Evolutionary conservation across 495 filamentous ascomycete species (phyloP), one percentile per base, ranked within the genome.

Genomic region (Gamarada debralockiae): DNA sequence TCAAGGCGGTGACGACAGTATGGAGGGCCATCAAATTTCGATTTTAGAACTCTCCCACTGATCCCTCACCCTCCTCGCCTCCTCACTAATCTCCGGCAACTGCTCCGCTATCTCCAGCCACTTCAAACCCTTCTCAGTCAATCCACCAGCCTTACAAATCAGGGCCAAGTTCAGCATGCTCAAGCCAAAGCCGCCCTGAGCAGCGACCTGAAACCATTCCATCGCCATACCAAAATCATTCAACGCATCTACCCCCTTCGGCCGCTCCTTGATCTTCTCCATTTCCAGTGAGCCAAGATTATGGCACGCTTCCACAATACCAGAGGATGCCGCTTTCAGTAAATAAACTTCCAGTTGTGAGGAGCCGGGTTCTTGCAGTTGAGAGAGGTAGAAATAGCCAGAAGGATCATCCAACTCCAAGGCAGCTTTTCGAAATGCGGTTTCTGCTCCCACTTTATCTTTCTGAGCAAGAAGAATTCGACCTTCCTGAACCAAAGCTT

Each of bases 161-260:
- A 12, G 6, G 14, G 60, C 60, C 40, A 62, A 20, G 21, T 51
- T 56, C 20, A 62, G 20, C 56, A 62, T 62, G 38, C 57, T 60
- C 36, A 39, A 14, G 6, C 53, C 57, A 43, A 49, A 55, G 6
- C 57, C 60, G n/a, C 37, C 40, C 2, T 39, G 29, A 29, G 57
- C 60, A 24, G 57, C 57, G 21, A 57, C 34, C 18, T 55, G 18
- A 27, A 60, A 56, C 56, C 57, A 63, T 38, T 63, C 60, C 17
- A 27, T 57, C 8, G 60, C 60, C 45, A 55, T 58, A 1, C 41
- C 53, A 57, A 33, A 57, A 21, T 60, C 53, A 8, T 52, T 22
- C 6, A 54, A 20, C 14, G 20, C 12, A 20, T 38, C 48, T 3
- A 15, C 29, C 41, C 10, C 22, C 37, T 10, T 45, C 43, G 2